phyloP scores from a whole-genome alignment of 352 stramenopile species.

The Phytophthora tubulina region DNA sequence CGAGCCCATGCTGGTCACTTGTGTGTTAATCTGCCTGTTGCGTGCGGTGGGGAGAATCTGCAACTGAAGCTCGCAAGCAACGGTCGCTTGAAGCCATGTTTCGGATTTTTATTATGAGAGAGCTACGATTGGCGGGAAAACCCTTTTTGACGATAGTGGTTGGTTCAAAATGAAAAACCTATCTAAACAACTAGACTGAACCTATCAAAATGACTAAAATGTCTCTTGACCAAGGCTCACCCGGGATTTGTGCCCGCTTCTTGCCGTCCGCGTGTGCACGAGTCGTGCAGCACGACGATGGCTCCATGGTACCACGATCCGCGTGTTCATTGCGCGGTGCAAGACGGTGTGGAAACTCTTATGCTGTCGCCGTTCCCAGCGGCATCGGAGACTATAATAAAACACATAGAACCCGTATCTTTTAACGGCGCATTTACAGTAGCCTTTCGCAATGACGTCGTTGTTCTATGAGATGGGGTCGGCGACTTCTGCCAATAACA shows the following conservation, averaged over 20 bases:
- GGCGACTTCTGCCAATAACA: no score
- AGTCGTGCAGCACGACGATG: background rate
- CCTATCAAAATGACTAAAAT: background rate
- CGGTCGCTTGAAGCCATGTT: conserved; percentile 14
- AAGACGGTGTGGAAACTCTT: no score
- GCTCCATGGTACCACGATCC: background rate
- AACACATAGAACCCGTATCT: background rate
- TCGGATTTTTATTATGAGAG: conserved; percentile 6
- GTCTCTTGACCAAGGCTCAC: conserved; percentile 1
- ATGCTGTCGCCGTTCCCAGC: background rate
- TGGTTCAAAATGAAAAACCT: conserved; percentile 13
- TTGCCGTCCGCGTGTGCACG: background rate
- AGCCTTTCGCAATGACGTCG: no score
- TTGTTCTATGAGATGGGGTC: no score
- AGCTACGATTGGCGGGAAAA: conserved; percentile 23
- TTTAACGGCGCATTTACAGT: no score
- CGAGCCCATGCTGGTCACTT: conserved; percentile 37
- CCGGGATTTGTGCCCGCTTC: conserved; percentile 14
- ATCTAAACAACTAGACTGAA: background rate
- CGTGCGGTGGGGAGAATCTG: conserved; percentile 25
- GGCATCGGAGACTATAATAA: no score
- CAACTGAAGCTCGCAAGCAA: conserved; percentile 22
- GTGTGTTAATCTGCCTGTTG: background rate
- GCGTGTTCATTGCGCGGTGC: background rate
- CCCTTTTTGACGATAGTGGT: background rate